A percentile compares a stretch with the other conserved stretches of the same genome.
phyloP scores from a whole-genome alignment of 805 yeast genomes.

The Scheffersomyces coipomensis region DNA sequence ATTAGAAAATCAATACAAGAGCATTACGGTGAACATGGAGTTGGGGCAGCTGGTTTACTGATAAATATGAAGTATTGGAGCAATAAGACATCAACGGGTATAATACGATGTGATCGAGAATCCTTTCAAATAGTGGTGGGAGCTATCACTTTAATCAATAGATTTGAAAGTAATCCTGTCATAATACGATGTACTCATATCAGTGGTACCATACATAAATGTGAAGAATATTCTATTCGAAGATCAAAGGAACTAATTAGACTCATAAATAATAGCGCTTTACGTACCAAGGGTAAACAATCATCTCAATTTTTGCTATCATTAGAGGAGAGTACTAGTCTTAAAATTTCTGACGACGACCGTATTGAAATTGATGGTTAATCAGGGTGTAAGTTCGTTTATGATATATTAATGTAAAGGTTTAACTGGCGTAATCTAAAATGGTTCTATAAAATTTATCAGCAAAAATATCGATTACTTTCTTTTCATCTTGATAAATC shows the following conservation, averaged over 20 bases:
- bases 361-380: neutral
- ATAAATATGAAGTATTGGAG: conserved; percentile 77
- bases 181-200: conserved; percentile 64
- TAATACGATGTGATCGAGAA: conserved; percentile 70
- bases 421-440: neutral
- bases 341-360: neutral
- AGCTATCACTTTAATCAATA: conserved; percentile 57
- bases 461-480: conserved; percentile 5
- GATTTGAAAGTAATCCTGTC: conserved; percentile 48
- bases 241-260: conserved; percentile 41
- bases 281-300: neutral
- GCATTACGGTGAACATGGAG: conserved; percentile 78
- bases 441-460: conserved; percentile 2
- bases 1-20: conserved; percentile 56
- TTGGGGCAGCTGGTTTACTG: conserved; percentile 60
- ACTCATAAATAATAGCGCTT: conserved; percentile 7
- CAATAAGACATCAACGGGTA: conserved; percentile 78
- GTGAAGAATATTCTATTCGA: conserved; percentile 66
- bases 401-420: too few relatives aligned
- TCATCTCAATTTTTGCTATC: neutral
- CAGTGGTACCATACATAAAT: conserved; percentile 84
- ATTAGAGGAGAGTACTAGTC: neutral
- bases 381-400: too few relatives aligned
- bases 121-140: conserved; percentile 62
- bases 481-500: conserved; percentile 2